These are phyloP conservation scores for Aspergillus tamarii DNA, from an alignment of 2,329 filamentous ascomycete species.

Conservation along the genomic window DNA sequence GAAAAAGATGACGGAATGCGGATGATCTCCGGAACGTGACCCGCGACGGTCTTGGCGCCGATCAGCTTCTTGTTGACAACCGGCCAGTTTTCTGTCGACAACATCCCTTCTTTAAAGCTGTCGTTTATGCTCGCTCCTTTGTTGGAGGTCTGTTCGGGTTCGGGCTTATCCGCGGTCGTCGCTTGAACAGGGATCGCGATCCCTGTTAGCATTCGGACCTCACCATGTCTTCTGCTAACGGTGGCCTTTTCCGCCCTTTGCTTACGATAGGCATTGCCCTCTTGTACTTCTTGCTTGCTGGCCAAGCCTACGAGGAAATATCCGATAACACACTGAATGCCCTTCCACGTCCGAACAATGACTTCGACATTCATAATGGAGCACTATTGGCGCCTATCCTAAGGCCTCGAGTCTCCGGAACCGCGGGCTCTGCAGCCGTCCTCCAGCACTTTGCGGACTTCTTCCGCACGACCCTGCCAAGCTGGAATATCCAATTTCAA, in stretches of 20 bases:
- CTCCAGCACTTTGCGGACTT: constrained; percentile 84
- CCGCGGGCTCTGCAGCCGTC: constrained; percentile 70
- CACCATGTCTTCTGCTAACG: constrained; percentile 32
- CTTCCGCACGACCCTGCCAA: constrained; percentile 73
- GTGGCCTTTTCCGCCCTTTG: constrained; percentile 32
- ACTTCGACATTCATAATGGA: constrained; percentile 79
- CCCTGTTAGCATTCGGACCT: not conserved
- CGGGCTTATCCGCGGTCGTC: not conserved
- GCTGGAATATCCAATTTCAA: constrained; percentile 81
- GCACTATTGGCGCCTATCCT: constrained; percentile 83
- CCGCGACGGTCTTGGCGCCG: constrained; percentile 9
- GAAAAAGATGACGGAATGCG: constrained; percentile 10
- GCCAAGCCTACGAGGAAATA: constrained; percentile 60
- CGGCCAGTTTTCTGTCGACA: constrained; percentile 2
- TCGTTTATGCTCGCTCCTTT: not conserved
- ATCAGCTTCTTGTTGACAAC: not conserved
- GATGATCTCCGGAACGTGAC: constrained; percentile 16
- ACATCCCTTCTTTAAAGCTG: not conserved
- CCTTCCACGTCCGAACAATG: constrained; percentile 71
- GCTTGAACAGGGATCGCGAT: not conserved
- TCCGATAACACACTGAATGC: constrained; percentile 73
- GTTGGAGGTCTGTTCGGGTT: not conserved
- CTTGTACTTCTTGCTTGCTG: constrained; percentile 27
- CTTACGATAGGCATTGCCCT: constrained; percentile 31
- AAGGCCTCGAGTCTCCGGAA: constrained; percentile 84